Evolutionary conservation across 2,329 filamentous ascomycete genomes (phyloP), one percentile per base, ranked within the genome.

Genomic region (Fusarium sambucinum): DNA sequence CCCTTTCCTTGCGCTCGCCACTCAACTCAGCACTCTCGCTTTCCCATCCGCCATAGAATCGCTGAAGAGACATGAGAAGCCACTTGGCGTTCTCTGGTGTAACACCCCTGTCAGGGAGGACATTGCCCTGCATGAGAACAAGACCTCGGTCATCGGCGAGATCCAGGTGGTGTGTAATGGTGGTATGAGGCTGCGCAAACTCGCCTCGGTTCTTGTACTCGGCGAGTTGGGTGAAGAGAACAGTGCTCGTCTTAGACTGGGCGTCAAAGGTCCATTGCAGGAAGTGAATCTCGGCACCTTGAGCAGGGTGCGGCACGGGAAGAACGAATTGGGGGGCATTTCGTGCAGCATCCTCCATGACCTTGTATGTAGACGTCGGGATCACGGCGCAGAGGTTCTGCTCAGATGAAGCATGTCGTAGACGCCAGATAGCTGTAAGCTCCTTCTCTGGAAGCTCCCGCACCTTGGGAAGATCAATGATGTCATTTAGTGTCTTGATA

Each of bases 181-280:
- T 97, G 0, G 96, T 99, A 77, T 99, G 96, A 46, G 96, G 94
- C 79, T 91, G 89, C 44, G 93, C 93, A 76, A 89, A 99, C 79
- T 97, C 92, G 52, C 94, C 94, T 52, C 95, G 87, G 59, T 93
- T 82, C 84, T 98, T 97, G 83, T 92, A 99, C 77, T 97, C 93
- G 17, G 93, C 95, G 32, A 99, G 85, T 75, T 96, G 92, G 1
- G 96, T 99, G 81, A 99, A 98, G 33, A 99, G 89, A 8, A 98
- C 90, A 0, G 91, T 93, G 61, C 87, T 88, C 5, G 89, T 90
- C 63, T 85, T 81, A 19, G 85, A 86, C 58, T 82, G 82, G 23
- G 80, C 81, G 63, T 97, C 94, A 80, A 97, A 97, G 0, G 92
- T 92, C 93, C 96, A 99, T 80, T 99, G 95, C 66, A 99, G 81